A percentile compares a stretch with the other conserved stretches of the same genome.
phyloP scores from a whole-genome alignment of 2,329 filamentous ascomycete species.

The Neonectria hederae region DNA sequence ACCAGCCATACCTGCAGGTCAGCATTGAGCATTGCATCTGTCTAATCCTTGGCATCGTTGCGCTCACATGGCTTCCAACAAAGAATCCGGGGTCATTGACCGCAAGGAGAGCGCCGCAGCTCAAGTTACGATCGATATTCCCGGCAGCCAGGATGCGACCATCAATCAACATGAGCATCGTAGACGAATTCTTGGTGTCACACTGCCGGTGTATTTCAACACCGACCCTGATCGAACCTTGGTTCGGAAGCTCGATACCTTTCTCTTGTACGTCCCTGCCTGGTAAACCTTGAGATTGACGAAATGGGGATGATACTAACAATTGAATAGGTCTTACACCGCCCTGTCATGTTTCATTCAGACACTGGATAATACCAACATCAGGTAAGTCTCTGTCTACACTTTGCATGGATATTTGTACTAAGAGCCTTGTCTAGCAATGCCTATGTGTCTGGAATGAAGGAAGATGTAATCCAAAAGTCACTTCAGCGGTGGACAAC shows the following conservation, averaged over 20 bases:
- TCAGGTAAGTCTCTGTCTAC: background rate
- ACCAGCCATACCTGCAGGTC: background rate
- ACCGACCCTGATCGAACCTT: conserved; percentile 17
- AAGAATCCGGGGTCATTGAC: background rate
- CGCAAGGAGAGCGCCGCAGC: background rate
- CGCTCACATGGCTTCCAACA: background rate
- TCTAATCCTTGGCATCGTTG: background rate
- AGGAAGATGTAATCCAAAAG: conserved; percentile 16
- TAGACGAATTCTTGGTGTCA: conserved; percentile 6
- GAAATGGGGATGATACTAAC: background rate
- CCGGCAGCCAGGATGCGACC: background rate
- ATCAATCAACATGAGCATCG: conserved; percentile 7
- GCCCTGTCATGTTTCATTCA: conserved; percentile 25
- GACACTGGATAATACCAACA: conserved; percentile 26
- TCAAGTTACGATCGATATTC: background rate
- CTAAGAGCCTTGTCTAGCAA: conserved; percentile 2
- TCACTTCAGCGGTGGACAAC: too few relatives aligned
- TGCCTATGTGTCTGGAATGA: conserved; percentile 28
- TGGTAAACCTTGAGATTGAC: background rate
- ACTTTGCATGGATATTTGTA: background rate
- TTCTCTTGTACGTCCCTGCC: conserved; percentile 6
- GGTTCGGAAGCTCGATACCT: conserved; percentile 24
- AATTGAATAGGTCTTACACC: conserved; percentile 8
- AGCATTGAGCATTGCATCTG: background rate
- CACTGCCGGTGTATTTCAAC: conserved; percentile 22